A percentile compares a stretch with the other conserved stretches of the same genome.
Evolutionary conservation across 2,329 filamentous ascomycete species (phyloP).

Genomic region (Hymenoscyphus occultus): DNA sequence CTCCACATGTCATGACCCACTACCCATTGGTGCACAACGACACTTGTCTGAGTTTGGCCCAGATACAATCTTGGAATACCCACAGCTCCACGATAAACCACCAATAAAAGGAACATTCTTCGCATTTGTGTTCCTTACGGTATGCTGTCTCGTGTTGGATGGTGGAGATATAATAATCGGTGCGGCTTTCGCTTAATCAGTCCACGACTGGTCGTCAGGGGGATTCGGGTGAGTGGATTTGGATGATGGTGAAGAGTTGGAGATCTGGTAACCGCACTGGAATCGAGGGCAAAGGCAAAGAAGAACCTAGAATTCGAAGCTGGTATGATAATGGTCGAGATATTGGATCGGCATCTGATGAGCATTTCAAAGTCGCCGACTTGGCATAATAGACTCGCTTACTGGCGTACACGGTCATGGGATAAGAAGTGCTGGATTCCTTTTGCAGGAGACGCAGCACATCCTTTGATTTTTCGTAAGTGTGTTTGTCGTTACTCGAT

Average conservation of each 20-base stretch:
- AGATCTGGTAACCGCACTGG: conserved; percentile 20
- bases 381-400: conserved; percentile 18
- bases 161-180: neutral
- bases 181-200: neutral
- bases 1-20: no score
- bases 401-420: conserved; percentile 41
- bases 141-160: neutral
- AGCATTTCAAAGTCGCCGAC: conserved; percentile 32
- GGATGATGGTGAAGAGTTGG: conserved; percentile 30
- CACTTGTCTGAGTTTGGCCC: no score
- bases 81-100: no score
- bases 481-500: neutral
- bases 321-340: conserved; percentile 21
- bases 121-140: neutral
- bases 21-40: no score
- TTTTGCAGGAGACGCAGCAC: conserved; percentile 52
- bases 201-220: conserved; percentile 16
- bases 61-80: no score
- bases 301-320: conserved; percentile 11
- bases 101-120: no score
- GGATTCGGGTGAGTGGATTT: conserved; percentile 27
- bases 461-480: conserved; percentile 50
- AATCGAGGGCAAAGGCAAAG: conserved; percentile 10
- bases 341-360: conserved; percentile 22
- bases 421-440: conserved; percentile 45